phyloP scores from a whole-genome alignment of 352 stramenopile species.

The Globisporangium orthogonon region DNA sequence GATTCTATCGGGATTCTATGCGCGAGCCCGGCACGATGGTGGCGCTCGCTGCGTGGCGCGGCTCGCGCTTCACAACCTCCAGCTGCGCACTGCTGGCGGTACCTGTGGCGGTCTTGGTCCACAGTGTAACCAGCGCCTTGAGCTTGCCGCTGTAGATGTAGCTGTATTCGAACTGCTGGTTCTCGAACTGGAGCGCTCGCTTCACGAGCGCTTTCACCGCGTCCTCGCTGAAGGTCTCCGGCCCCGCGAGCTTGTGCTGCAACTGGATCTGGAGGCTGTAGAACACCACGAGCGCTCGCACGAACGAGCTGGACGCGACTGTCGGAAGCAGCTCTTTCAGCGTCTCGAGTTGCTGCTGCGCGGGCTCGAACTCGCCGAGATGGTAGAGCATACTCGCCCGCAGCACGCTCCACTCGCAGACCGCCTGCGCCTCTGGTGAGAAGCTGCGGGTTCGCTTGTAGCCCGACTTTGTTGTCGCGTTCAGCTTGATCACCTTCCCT shows the following conservation, averaged over 20 bases:
- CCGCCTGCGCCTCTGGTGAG: constrained; percentile 7
- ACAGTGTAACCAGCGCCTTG: constrained; percentile 6
- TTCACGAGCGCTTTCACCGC: background rate
- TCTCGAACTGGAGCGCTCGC: background rate
- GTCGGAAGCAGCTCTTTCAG: constrained; percentile 8
- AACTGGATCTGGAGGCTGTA: constrained; percentile 30
- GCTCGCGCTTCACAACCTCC: background rate
- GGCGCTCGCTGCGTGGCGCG: background rate
- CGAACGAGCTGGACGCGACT: constrained; percentile 18
- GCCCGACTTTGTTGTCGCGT: background rate
- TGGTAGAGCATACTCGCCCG: constrained; percentile 31
- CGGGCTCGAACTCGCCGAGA: constrained; percentile 15
- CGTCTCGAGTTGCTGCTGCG: constrained; percentile 22
- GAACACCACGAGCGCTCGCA: constrained; percentile 27
- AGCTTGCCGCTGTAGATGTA: constrained; percentile 11
- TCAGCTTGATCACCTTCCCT: constrained; percentile 15
- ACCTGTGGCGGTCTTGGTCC: background rate
- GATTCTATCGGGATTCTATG: background rate
- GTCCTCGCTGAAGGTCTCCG: background rate
- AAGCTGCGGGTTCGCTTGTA: background rate
- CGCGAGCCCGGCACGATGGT: background rate
- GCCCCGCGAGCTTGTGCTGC: constrained; percentile 4
- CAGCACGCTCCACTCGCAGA: constrained; percentile 25
- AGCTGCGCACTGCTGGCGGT: background rate
- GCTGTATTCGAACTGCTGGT: constrained; percentile 10